Base-by-base conservation (phyloP, 306 rosid species). In the Crataegus laevigata region DNA sequence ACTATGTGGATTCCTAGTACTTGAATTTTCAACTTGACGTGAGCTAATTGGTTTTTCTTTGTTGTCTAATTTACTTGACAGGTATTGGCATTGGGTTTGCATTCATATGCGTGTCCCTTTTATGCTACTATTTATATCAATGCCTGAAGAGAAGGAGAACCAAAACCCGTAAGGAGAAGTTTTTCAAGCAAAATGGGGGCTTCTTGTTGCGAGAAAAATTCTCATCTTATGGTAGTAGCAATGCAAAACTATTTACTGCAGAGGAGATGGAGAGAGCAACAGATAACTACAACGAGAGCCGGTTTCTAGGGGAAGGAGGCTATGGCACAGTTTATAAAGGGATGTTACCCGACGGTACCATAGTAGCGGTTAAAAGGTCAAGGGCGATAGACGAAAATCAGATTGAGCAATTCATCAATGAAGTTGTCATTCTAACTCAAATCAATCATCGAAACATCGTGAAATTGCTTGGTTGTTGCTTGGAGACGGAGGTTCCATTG, bases 181-280 rank as follows among this genome's bases (percentile, higher is more conserved):
- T 83, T 26, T 87, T 89, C 81, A 79, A 75, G 80, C 85, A 84
- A 85, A 89, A 89, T 17, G 94, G 94, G 7, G 91, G 94, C 42
- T 54, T 78, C 29, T 68, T 85, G 77, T 70, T 89, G 65, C 84
- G 71, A 36, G 84, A 88, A 63, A 83, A 83, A 62, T 29, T 79
- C 11, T 79, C 87, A 54, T 69, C 62, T 5, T 66, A 6, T 8
- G 84, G 83, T 66, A 73, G 75, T 54, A 82, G 84, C n/a, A 81
- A 50, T 71, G 79, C 80, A 67, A 88, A 82, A 38, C 77, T 83
- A 21, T 90, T 83, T 22, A 70, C 84, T 0, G 81, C 80, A 6
- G 84, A 86, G 71, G 92, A 90, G 75, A 71, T 90, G 14, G 57
- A 83, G 43, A 76, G 83, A 80, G 88, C 88, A 42, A 84, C 85